Base-by-base conservation (phyloP, 2,329 filamentous ascomycete genomes). In the Trichoderma sp. region DNA sequence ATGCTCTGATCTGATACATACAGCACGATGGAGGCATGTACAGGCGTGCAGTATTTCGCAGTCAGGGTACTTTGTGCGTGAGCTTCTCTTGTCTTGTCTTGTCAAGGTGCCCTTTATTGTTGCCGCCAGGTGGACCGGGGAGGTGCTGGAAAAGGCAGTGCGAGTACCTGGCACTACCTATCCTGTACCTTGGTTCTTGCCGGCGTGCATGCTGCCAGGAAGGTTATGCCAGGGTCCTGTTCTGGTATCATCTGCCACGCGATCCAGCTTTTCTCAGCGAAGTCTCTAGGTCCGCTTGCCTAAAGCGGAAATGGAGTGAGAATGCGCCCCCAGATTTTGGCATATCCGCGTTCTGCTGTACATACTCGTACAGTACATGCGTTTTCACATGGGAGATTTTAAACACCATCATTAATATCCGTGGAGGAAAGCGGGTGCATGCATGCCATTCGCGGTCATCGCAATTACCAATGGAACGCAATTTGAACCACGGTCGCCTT, bases 251-350 rank as follows among this genome's bases (percentile, higher is more conserved):
- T 32, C n/a, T n/a, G 28, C 55, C 28, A 50, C 26, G 20, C 57
- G 39, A 62, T 53, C 39, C 20, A 34, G 26, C 30, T 47, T 34
- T 69, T 26, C 67, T 39, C 57, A 26, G 28, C 15, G 32, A 39
- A 7, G 15, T 26, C 9, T 50, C 57, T n/a, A 62, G 57, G 36
- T 53, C 17, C 50, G 28, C 57, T 62, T 69, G 39, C 67, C 67
- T 69, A 62, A 62, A 69, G 57, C 57, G 67, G 67, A 32, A 69
- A 62, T 59, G 53, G n/a, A 4, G 55, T 23, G 17, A 50, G 36
- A 43, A 43, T 43, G n/a, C 34, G 39, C 36, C 36, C 26, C 61
- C 61, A 47, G 61, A 32, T 58, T 36, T 15, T 36, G 32, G 64
- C 20, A 67, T 9, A 67, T 57, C 20, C 23, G n/a, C 4, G n/a